These are phyloP conservation scores for Leccinum rimulosum DNA, from an alignment of 768 basidiomycete genomes.

Conservation along the genomic window DNA sequence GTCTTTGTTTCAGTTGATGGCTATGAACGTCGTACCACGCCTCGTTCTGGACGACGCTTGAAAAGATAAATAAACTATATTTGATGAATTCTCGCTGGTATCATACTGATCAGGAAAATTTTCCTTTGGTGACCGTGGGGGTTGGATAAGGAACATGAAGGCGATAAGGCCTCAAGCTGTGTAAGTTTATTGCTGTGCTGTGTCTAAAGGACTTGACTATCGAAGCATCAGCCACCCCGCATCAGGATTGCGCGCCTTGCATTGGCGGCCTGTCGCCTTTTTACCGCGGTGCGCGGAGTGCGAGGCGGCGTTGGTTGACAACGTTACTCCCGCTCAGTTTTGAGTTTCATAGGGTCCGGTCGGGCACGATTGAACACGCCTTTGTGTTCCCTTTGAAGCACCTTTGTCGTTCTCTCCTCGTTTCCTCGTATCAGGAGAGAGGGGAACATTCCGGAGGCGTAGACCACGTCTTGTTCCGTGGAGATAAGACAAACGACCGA, in stretches of 20 bases:
- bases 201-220: background rate
- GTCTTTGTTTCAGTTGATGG: constrained; percentile 66
- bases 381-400: background rate
- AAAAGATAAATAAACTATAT: constrained; percentile 18
- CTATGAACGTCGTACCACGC: constrained; percentile 94
- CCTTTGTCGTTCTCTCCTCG: background rate
- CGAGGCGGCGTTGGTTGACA: background rate
- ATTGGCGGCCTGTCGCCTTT: constrained; percentile 10
- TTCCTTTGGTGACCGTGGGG: constrained; percentile 5
- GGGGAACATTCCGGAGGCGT: background rate
- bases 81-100: background rate
- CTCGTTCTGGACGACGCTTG: constrained; percentile 80
- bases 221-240: background rate
- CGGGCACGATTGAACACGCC: background rate
- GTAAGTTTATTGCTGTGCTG: background rate
- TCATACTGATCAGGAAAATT: background rate
- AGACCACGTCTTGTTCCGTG: background rate
- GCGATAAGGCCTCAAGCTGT: background rate
- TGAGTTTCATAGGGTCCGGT: background rate
- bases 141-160: constrained; percentile 4
- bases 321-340: background rate
- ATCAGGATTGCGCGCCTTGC: background rate
- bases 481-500: constrained; percentile 4
- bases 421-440: background rate
- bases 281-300: constrained; percentile 2